Evolutionary conservation across 1,139 yeast genomes (phyloP).

Genomic region (Geotrichum fermentans): DNA sequence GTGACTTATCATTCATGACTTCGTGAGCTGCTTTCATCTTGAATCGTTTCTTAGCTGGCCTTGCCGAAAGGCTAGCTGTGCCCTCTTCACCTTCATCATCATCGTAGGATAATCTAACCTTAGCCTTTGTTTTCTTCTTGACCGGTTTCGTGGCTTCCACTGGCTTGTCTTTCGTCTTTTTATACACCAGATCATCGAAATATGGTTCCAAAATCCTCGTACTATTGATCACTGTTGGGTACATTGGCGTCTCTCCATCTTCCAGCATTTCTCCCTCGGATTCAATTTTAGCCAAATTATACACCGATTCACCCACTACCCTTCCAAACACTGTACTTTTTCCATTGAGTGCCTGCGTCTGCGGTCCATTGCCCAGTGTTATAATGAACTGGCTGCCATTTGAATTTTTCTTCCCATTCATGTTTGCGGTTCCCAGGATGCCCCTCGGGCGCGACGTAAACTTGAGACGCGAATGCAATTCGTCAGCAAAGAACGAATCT

Average conservation of each 20-base stretch:
- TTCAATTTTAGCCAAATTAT: conserved; percentile 50
- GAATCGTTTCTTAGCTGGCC: conserved; percentile 11
- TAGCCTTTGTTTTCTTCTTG: conserved; percentile 25
- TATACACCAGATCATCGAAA: conserved; percentile 45
- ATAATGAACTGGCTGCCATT: conserved; percentile 52
- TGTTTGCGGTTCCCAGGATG: conserved; percentile 48
- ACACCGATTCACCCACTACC: conserved; percentile 55
- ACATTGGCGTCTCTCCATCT: conserved; percentile 47
- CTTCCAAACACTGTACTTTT: conserved; percentile 58
- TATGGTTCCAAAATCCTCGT: conserved; percentile 46
- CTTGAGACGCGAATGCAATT: conserved; percentile 52
- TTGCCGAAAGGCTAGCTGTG: conserved; percentile 14
- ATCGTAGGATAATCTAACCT: conserved; percentile 32
- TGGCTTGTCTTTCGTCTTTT: conserved; percentile 21
- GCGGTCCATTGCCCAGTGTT: conserved; percentile 46
- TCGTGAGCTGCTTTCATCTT: conserved; percentile 18
- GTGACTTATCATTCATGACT: conserved; percentile 10
- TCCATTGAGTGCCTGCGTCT: conserved; percentile 38
- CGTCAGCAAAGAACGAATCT: conserved; percentile 41
- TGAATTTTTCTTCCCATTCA: conserved; percentile 32
- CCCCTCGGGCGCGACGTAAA: conserved; percentile 48
- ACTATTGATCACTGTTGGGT: conserved; percentile 46
- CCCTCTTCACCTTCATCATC: conserved; percentile 23
- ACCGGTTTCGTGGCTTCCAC: conserved; percentile 22
- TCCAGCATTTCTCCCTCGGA: conserved; percentile 30